Percentiles rank a stretch among this genome's conserved stretches.
Evolutionary conservation across 768 basidiomycete species (phyloP).

Genomic region (Amanita thiersii): DNA sequence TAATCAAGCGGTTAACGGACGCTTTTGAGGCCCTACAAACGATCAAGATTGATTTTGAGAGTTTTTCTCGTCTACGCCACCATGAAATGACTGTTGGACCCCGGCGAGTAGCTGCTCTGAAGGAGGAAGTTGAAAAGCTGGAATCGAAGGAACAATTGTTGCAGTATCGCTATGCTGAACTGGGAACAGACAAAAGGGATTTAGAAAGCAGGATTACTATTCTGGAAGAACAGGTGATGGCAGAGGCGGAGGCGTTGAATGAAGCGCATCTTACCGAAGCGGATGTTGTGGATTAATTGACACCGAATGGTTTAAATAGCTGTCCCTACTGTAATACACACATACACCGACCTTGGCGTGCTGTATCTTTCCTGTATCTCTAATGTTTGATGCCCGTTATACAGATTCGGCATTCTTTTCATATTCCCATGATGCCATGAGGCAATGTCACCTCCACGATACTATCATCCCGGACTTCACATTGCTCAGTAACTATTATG

Average conservation of each 20-base stretch:
- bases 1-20: conserved; percentile 54
- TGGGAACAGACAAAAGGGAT: conserved; percentile 63
- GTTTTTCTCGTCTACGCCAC: conserved; percentile 63
- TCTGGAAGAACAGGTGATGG: conserved; percentile 84
- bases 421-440: too few relatives aligned
- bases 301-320: too few relatives aligned
- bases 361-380: too few relatives aligned
- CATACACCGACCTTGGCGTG: too few relatives aligned
- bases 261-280: conserved; percentile 65
- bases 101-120: conserved; percentile 64
- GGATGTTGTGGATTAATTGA: conserved; percentile 34
- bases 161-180: conserved; percentile 80
- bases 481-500: too few relatives aligned
- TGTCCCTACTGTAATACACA: too few relatives aligned
- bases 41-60: conserved; percentile 64
- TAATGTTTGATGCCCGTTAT: too few relatives aligned
- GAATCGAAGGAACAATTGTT: conserved; percentile 69
- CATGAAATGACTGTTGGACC: conserved; percentile 77
- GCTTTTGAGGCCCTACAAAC: conserved; percentile 67
- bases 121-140: conserved; percentile 80
- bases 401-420: too few relatives aligned
- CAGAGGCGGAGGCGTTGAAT: conserved; percentile 74
- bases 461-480: too few relatives aligned
- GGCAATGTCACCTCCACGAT: too few relatives aligned
- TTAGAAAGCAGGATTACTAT: conserved; percentile 45